These are phyloP conservation scores for Sicyos baderoa DNA, from an alignment of 306 rosid genomes.

Conservation along the genomic window DNA sequence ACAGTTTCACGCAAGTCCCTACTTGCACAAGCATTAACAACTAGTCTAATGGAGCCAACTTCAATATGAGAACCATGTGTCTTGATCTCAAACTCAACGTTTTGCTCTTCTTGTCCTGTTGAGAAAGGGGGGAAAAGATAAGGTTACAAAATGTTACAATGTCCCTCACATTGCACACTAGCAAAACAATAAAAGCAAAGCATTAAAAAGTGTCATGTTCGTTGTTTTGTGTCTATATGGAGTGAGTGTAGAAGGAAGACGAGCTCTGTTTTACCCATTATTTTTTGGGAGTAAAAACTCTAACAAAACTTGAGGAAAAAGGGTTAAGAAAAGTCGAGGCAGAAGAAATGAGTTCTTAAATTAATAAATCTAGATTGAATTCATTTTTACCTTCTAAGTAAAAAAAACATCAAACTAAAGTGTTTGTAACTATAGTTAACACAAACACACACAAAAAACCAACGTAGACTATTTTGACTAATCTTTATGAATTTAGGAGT, in stretches of 20 bases:
- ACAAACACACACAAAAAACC: background rate
- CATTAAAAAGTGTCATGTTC: background rate
- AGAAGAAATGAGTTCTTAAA: background rate
- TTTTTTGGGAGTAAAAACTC: background rate
- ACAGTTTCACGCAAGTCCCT: slow-evolving; percentile 66
- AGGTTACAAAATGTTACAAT: background rate
- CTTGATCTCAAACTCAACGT: slow-evolving; percentile 83
- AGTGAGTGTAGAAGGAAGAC: background rate
- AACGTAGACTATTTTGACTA: background rate
- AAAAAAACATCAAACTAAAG: background rate
- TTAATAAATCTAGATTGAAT: background rate
- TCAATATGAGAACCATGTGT: slow-evolving; percentile 56
- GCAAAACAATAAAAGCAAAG: background rate
- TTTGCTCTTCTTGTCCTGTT: slow-evolving; percentile 86
- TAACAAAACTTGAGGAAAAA: background rate
- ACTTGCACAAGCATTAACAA: slow-evolving; percentile 94
- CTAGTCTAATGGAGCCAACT: slow-evolving; percentile 63
- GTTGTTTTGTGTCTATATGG: background rate
- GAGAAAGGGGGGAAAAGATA: slow-evolving; percentile 26
- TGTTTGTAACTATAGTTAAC: background rate
- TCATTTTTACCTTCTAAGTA: background rate
- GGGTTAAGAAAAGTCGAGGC: background rate
- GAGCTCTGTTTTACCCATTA: background rate
- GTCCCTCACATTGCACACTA: background rate
- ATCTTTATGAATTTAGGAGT: background rate